Conservation (phyloP, 2,329 filamentous ascomycete genomes). For the Aureobasidium mangrovei region DNA sequence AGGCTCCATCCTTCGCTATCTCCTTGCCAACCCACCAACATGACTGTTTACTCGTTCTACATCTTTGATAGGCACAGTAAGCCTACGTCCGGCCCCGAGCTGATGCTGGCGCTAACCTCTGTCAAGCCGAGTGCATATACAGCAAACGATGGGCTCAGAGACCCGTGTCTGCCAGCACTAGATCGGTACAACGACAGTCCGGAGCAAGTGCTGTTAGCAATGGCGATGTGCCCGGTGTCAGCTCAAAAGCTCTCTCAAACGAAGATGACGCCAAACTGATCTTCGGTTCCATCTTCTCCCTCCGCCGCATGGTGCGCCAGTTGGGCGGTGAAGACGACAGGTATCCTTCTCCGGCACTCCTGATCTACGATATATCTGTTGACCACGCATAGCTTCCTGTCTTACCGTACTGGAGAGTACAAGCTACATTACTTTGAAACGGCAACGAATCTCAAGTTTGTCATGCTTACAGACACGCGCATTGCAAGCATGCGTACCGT, state of each 20-base stretch:
- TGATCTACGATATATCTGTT: slow-evolving; percentile 13
- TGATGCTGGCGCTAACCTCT: neutral
- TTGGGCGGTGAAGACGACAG: slow-evolving; percentile 84
- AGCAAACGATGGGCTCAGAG: slow-evolving; percentile 70
- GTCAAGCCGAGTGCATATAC: slow-evolving; percentile 91
- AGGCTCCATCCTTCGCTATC: neutral
- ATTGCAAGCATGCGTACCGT: slow-evolving; percentile 88
- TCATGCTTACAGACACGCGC: slow-evolving; percentile 87
- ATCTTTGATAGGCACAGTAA: slow-evolving; percentile 97
- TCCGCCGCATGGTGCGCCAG: slow-evolving; percentile 95
- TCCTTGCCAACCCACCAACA: slow-evolving; percentile 34
- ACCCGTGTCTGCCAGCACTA: slow-evolving; percentile 35
- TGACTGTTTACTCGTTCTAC: slow-evolving; percentile 97
- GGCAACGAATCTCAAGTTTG: slow-evolving; percentile 87
- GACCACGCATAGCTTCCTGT: slow-evolving; percentile 61
- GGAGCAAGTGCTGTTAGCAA: slow-evolving; percentile 39
- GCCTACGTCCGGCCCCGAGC: neutral
- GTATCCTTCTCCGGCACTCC: slow-evolving; percentile 26
- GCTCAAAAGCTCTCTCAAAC: slow-evolving; percentile 41
- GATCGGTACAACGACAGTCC: slow-evolving; percentile 42
- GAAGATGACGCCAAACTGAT: slow-evolving; percentile 91
- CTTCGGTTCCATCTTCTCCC: slow-evolving; percentile 91
- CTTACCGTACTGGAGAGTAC: slow-evolving; percentile 87
- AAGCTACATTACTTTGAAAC: slow-evolving; percentile 99
- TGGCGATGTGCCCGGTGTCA: slow-evolving; percentile 26